Evolutionary conservation across 371 early-diverging fungal genomes (phyloP).

Genomic region (Phascolomyces articulosus): DNA sequence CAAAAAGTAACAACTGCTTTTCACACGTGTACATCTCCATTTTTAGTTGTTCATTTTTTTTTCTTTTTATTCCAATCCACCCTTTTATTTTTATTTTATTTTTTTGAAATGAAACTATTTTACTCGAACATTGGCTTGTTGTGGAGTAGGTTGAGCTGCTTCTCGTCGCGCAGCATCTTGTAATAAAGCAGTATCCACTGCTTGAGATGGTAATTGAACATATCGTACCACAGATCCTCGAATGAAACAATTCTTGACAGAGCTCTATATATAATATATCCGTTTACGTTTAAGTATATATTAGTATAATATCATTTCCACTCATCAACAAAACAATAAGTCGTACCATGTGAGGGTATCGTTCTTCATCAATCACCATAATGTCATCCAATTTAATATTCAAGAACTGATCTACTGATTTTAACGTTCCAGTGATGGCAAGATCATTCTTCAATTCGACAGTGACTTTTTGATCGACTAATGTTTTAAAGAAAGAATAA

Average conservation of each 20-base stretch:
- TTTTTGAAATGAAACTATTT: no score
- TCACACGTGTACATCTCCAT: not conserved
- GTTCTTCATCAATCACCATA: conserved; percentile 82
- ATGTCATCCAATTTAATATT: conserved; percentile 97
- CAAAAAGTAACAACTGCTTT: not conserved
- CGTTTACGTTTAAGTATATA: no score
- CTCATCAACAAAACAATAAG: no score
- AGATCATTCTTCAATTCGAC: conserved; percentile 99
- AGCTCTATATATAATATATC: conserved; percentile 56
- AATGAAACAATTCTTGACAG: conserved; percentile 97
- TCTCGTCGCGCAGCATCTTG: conserved; percentile 96
- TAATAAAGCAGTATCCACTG: conserved; percentile 91
- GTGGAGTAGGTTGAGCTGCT: conserved; percentile 68
- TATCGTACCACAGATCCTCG: conserved; percentile 99
- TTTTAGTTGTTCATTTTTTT: not conserved
- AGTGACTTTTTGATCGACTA: conserved; percentile 94
- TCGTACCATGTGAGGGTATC: conserved; percentile 97
- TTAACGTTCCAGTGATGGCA: conserved; percentile 88
- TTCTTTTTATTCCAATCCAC: no score
- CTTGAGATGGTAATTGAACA: conserved; percentile 87
- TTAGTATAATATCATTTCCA: no score
- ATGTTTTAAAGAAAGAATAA: conserved; percentile 99
- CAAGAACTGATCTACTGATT: conserved; percentile 98
- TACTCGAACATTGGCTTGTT: conserved; percentile 53
- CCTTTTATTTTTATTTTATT: not conserved